These are phyloP conservation scores for Grigorovia jiainica DNA, from an alignment of 805 yeast species.

Conservation along the genomic window DNA sequence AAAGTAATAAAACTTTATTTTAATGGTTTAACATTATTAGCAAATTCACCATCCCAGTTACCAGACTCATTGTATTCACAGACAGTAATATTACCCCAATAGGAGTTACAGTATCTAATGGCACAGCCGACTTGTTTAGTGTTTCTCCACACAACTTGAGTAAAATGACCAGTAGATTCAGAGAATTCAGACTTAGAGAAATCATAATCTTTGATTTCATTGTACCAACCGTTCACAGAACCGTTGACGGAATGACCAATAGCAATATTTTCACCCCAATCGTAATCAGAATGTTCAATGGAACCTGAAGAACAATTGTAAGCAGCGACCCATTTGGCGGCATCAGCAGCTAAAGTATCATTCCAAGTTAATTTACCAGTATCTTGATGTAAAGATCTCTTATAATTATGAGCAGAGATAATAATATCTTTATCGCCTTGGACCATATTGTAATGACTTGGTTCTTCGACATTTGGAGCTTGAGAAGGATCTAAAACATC, in stretches of 20 bases:
- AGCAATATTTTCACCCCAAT: slow-evolving; percentile 71
- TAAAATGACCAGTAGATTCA: slow-evolving; percentile 53
- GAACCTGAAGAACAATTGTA: slow-evolving; percentile 50
- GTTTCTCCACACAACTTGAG: slow-evolving; percentile 66
- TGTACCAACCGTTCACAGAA: slow-evolving; percentile 66
- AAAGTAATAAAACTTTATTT: too few relatives aligned
- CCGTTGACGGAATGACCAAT: slow-evolving; percentile 39
- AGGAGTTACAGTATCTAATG: slow-evolving; percentile 44
- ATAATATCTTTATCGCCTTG: not conserved
- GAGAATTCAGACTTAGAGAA: slow-evolving; percentile 40
- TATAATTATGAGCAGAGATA: slow-evolving; percentile 24
- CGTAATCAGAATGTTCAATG: slow-evolving; percentile 45
- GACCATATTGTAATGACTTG: not conserved
- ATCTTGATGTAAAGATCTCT: slow-evolving; percentile 32
- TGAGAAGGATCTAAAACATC: not conserved
- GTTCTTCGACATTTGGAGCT: not conserved
- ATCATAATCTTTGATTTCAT: slow-evolving; percentile 49
- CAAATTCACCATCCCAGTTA: slow-evolving; percentile 49
- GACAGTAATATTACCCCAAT: slow-evolving; percentile 53
- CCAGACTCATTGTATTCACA: slow-evolving; percentile 75
- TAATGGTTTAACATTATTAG: slow-evolving; percentile 23
- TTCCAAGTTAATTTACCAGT: slow-evolving; percentile 40
- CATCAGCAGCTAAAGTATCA: slow-evolving; percentile 36
- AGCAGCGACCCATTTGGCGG: slow-evolving; percentile 39
- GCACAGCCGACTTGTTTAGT: slow-evolving; percentile 63